Conservation (phyloP, 352 stramenopile genomes). For the Phytophthora syringae region DNA sequence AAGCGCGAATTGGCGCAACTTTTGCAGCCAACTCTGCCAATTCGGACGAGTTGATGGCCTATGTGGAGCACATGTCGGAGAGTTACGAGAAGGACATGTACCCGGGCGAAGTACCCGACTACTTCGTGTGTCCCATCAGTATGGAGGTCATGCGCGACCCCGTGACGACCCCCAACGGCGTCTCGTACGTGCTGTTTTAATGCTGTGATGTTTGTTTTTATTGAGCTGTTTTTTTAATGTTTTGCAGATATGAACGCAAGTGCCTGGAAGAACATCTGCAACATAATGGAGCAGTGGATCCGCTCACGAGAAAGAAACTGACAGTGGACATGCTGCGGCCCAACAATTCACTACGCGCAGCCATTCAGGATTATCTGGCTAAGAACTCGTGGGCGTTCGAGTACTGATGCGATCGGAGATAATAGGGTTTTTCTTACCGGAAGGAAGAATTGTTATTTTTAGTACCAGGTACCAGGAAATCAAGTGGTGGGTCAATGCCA, state of each 20-base stretch:
- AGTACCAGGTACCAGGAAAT: too few relatives aligned
- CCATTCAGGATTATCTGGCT: slow-evolving; percentile 79
- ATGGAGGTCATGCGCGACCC: slow-evolving; percentile 88
- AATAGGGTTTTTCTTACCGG: too few relatives aligned
- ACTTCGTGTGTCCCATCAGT: slow-evolving; percentile 82
- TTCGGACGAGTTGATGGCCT: slow-evolving; percentile 62
- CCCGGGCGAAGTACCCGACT: slow-evolving; percentile 70
- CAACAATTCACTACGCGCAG: slow-evolving; percentile 67
- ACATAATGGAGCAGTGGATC: slow-evolving; percentile 72
- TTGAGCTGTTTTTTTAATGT: neutral
- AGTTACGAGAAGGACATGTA: slow-evolving; percentile 56
- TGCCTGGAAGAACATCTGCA: slow-evolving; percentile 76
- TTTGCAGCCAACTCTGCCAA: slow-evolving; percentile 19
- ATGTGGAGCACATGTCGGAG: slow-evolving; percentile 62
- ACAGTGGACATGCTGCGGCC: slow-evolving; percentile 76
- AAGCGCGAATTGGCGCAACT: slow-evolving; percentile 51
- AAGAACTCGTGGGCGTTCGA: slow-evolving; percentile 83
- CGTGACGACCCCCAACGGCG: slow-evolving; percentile 78
- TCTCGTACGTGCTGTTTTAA: slow-evolving; percentile 63
- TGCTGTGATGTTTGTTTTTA: slow-evolving; percentile 1
- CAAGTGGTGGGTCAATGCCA: too few relatives aligned
- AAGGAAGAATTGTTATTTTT: too few relatives aligned
- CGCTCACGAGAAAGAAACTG: slow-evolving; percentile 68
- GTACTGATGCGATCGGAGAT: slow-evolving; percentile 43
- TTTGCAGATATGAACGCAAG: slow-evolving; percentile 58